Evolutionary conservation across 177 flowering plant species (phyloP), one percentile per base, ranked within the genome.

Genomic region (Vitis hybrid): DNA sequence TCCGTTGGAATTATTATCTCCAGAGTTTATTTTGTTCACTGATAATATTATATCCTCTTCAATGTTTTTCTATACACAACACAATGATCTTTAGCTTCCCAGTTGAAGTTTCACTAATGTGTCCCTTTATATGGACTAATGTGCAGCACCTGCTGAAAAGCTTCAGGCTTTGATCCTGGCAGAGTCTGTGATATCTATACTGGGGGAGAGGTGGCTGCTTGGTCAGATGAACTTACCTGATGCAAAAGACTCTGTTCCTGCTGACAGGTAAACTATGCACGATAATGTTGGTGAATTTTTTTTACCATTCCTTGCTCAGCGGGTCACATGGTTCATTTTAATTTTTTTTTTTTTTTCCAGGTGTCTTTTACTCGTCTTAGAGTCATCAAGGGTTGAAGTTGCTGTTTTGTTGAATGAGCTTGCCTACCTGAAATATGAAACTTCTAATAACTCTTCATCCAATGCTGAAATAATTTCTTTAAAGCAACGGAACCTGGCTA

Each of bases 381-480:
- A 95, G 86, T 80, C 90, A 30, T 83, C 99, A 13, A 87, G 97
- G 78, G 93, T 95, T 68, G 99, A 95, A 79, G 76, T 91, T 66
- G 92, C 98, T 62, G 96, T 95, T 68, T 77, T 93, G 70, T 86
- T 93, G 52, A 91, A 93, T 86, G 98, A 95, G 57, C 77, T 93
- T 19, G 94, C 97, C 32, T 90, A 90, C 75, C 69, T 89, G 66
- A 95, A 89, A 76, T 86, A 86, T 86, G 98, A 90, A 80, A 90
- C 89, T 65, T 78, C 93, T 6, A 77, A 79, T 52, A 78, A 63
- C 69, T 70, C 84, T 62, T 79, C 95, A 48, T 63, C 85, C n/a
- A 70, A 72, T 69, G 67, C 76, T 55, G 93, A 85, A 56, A 58
- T 57, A 14, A 65, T 86, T 76, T 71, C 24, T 69, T 75, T 62